Percentiles rank a stretch among this genome's conserved stretches.
Evolutionary conservation across 495 filamentous ascomycete genomes (phyloP).

Genomic region (Hyaloscypha bicolor): DNA sequence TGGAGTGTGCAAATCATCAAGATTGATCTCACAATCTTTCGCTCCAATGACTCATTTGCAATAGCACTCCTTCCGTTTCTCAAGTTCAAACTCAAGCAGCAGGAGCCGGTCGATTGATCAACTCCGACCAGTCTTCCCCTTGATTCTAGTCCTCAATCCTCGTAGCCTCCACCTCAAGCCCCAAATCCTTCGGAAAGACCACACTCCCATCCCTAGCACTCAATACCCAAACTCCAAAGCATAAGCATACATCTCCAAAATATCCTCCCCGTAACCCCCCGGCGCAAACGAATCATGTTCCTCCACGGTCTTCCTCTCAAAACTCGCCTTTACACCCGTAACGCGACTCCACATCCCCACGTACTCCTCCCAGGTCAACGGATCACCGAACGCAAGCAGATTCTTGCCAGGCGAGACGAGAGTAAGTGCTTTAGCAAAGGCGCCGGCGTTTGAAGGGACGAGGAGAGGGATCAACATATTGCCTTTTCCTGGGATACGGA

Average conservation of each 20-base stretch:
- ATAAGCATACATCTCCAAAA: slow-evolving; percentile 36
- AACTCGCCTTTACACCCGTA: slow-evolving; percentile 5
- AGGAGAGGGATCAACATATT: slow-evolving; percentile 13
- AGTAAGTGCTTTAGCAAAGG: slow-evolving; percentile 11
- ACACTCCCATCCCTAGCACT: no score
- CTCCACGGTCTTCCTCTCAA: background rate
- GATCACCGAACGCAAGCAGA: slow-evolving; percentile 15
- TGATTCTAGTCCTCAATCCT: slow-evolving; percentile 19
- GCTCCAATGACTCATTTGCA: no score
- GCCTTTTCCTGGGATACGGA: slow-evolving; percentile 16
- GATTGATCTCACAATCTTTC: no score
- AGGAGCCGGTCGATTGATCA: slow-evolving; percentile 12
- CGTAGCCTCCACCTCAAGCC: slow-evolving; percentile 3
- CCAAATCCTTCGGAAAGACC: background rate
- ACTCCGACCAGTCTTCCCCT: slow-evolving; percentile 17
- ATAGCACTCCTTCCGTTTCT: no score
- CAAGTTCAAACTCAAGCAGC: background rate
- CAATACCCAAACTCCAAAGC: slow-evolving; percentile 38
- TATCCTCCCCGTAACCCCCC: slow-evolving; percentile 19
- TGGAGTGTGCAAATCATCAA: no score
- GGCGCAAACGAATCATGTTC: slow-evolving; percentile 7
- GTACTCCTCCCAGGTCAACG: slow-evolving; percentile 10
- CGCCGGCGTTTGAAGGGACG: slow-evolving; percentile 9
- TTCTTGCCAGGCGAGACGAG: slow-evolving; percentile 18
- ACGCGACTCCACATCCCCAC: slow-evolving; percentile 14